These are phyloP conservation scores for Hypoxylon sp. DNA, from an alignment of 2,329 filamentous ascomycete species.

Conservation along the genomic window DNA sequence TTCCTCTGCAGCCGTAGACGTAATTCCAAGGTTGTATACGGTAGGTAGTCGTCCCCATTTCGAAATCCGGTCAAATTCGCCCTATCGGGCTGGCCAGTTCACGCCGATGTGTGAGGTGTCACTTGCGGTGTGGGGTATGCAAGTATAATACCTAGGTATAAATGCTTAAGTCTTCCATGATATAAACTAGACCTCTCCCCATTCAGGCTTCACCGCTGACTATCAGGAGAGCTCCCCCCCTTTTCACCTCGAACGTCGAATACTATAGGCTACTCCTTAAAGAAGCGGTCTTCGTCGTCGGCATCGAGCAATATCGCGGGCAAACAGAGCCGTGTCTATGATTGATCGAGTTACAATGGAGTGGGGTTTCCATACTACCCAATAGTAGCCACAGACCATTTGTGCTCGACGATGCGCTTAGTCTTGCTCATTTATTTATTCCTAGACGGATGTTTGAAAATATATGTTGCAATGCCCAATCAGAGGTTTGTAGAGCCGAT, in stretches of 20 bases:
- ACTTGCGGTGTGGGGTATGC: slow-evolving; percentile 21
- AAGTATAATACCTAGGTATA: slow-evolving; percentile 5
- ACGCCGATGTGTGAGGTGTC: slow-evolving; percentile 18
- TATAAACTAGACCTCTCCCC: slow-evolving; percentile 17
- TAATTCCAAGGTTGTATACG: neutral
- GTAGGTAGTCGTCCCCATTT: slow-evolving; percentile 1
- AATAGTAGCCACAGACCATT: slow-evolving; percentile 19
- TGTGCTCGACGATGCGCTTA: slow-evolving; percentile 1
- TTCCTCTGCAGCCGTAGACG: slow-evolving; percentile 1
- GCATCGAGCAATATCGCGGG: slow-evolving; percentile 21
- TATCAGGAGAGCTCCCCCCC: neutral
- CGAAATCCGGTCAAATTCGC: slow-evolving; percentile 22
- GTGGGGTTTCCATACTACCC: slow-evolving; percentile 12
- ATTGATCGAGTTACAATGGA: slow-evolving; percentile 21
- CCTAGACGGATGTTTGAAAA: neutral
- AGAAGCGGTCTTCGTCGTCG: neutral
- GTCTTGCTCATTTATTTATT: slow-evolving; percentile 16
- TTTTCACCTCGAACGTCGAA: neutral
- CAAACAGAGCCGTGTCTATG: slow-evolving; percentile 15
- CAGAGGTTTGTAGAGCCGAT: slow-evolving; percentile 9
- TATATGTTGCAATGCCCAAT: slow-evolving; percentile 26
- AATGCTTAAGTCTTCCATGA: slow-evolving; percentile 16
- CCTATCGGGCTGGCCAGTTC: slow-evolving; percentile 11
- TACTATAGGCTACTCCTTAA: slow-evolving; percentile 11
- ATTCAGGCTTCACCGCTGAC: slow-evolving; percentile 13